phyloP scores from a whole-genome alignment of 2,329 filamentous ascomycete genomes.

The Penicillium fuscoglaucum region DNA sequence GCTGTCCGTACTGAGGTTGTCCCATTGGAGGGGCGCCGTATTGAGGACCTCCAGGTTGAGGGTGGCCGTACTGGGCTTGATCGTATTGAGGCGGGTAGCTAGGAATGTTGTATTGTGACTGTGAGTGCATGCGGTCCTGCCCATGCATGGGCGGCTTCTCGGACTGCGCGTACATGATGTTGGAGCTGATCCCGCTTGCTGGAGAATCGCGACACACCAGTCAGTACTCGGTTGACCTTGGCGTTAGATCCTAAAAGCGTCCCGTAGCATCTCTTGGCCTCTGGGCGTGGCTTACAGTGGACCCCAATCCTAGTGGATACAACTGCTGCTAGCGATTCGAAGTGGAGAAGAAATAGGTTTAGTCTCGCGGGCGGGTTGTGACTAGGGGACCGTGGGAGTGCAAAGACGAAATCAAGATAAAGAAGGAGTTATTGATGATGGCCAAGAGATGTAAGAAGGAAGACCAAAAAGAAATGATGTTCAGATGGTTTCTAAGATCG shows the following conservation, averaged over 20 bases:
- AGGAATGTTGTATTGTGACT: background rate
- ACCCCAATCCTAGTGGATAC: background rate
- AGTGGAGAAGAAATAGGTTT: background rate
- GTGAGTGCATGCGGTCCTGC: background rate
- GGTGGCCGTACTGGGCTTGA: background rate
- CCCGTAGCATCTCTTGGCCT: background rate
- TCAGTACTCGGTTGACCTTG: background rate
- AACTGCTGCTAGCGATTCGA: background rate
- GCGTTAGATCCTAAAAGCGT: background rate
- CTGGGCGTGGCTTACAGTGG: background rate
- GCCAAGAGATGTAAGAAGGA: background rate
- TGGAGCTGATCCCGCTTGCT: background rate
- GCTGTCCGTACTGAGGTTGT: background rate
- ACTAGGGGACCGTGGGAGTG: background rate
- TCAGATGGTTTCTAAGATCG: background rate
- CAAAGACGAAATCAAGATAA: background rate
- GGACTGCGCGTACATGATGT: background rate
- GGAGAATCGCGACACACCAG: background rate
- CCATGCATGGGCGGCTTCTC: background rate
- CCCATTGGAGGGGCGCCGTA: background rate
- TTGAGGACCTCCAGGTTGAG: background rate
- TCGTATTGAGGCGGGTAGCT: background rate
- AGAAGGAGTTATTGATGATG: background rate
- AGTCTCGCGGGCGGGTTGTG: background rate
- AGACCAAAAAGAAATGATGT: background rate